Evolutionary conservation across 2,329 filamentous ascomycete genomes (phyloP).

Genomic region (Colletotrichum sp.): DNA sequence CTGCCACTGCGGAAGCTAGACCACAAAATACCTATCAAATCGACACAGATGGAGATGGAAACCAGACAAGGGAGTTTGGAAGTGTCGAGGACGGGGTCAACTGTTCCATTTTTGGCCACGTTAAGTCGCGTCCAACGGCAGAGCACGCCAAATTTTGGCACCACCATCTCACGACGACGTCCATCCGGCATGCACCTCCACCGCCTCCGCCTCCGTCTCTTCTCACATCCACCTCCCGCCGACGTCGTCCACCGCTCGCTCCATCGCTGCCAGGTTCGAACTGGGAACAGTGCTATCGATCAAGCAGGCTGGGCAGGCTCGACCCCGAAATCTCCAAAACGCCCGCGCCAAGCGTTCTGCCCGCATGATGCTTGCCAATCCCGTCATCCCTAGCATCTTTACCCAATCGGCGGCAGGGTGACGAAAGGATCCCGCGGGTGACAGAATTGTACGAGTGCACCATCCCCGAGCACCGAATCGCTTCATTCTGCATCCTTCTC

Average conservation of each 20-base stretch:
- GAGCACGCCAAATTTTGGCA: conserved; percentile 6
- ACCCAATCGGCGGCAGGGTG: conserved; percentile 9
- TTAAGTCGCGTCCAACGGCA: background rate
- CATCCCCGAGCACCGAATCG: conserved; percentile 1
- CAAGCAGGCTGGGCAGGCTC: background rate
- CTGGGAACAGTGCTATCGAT: background rate
- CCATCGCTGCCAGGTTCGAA: background rate
- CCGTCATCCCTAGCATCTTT: conserved; percentile 8
- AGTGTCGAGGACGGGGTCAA: background rate
- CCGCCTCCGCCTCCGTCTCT: background rate
- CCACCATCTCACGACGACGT: conserved; percentile 17
- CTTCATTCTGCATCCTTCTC: background rate
- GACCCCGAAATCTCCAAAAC: conserved; percentile 3
- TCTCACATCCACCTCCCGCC: background rate
- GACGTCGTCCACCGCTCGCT: background rate
- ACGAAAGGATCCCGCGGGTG: background rate
- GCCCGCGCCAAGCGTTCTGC: conserved; percentile 19
- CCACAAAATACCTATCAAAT: background rate
- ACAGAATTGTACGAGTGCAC: background rate
- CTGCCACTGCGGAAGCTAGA: background rate
- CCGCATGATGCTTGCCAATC: conserved; percentile 18
- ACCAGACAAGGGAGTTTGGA: background rate
- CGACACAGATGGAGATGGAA: background rate
- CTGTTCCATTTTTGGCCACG: background rate
- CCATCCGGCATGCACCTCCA: background rate